Evolutionary conservation across 495 filamentous ascomycete species (phyloP), one percentile per base, ranked within the genome.

Genomic region (Penicillium mononematosum): DNA sequence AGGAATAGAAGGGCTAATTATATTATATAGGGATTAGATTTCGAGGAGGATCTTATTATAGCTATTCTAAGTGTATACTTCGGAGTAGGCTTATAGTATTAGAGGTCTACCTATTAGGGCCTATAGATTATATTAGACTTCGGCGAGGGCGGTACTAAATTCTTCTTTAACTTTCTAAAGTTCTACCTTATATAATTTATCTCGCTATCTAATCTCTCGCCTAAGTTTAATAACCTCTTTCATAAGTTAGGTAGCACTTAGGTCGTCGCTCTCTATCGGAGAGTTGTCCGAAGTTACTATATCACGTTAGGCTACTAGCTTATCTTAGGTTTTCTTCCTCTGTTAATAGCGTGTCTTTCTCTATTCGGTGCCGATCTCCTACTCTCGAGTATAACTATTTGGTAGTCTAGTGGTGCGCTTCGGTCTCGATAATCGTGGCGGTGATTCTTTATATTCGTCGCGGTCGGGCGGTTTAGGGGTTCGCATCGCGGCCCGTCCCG

Each of bases 401-500:
- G 25, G 31, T 8, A 31, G 31, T 49, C 17, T 34, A 4, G 46
- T 62, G 47, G 51, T 42, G 48, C 61, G 61, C 46, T 31, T 67
- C 27, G 56, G 59, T 56, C 62, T 58, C 25, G 20, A 19, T 17
- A 58, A 17, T 58, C 55, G 58, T 27, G 61, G 64, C 47, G 61
- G 55, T 25, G 61, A 67, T 12, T 57, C 27, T 56, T 62, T 58
- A 45, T 24, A 48, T 64, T 64, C 53, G 36, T 67, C 61, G 58
- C 55, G 55, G 58, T 66, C 60, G 46, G 61, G 55, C 55, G 62
- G 65, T 54, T 68, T 57, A 65, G 65, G 62, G 65, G 53, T 68
- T 63, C 63, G 60, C 34, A 24, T 66, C 55, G 2, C 45, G 45
- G 45, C 45, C 27, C 45, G 27, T 47, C 45, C 45, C 45, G 45